Evolutionary conservation across 805 yeast genomes (phyloP).

Genomic region (Metschnikowia cubensis): DNA sequence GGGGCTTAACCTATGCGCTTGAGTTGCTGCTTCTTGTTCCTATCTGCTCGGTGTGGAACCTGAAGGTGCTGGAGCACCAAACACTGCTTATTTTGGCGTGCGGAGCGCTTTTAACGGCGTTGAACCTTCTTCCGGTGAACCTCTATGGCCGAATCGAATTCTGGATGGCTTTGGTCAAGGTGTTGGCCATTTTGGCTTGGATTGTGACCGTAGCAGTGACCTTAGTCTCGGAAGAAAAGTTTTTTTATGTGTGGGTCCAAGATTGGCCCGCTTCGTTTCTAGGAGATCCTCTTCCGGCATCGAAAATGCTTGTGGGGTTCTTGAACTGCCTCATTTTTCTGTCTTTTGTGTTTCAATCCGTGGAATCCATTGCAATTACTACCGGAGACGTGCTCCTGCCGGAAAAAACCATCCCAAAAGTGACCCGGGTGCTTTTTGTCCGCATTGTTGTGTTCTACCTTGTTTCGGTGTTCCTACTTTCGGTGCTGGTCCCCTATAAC

Average conservation of each 20-base stretch:
- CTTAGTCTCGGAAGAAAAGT: slow-evolving; percentile 2
- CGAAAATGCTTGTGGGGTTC: slow-evolving; percentile 5
- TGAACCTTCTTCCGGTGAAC: slow-evolving; percentile 22
- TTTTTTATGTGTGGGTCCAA: slow-evolving; percentile 10
- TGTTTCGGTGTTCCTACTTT: slow-evolving; percentile 15
- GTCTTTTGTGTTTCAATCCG: slow-evolving; percentile 20
- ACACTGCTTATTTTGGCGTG: slow-evolving; percentile 4
- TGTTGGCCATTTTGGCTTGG: slow-evolving; percentile 20
- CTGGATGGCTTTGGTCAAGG: slow-evolving; percentile 19
- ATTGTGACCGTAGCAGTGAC: slow-evolving; percentile 9
- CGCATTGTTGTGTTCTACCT: slow-evolving; percentile 18
- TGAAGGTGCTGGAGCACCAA: slow-evolving; percentile 5
- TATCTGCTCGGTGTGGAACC: slow-evolving; percentile 16
- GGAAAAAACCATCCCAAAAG: slow-evolving; percentile 12
- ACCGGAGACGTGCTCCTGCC: slow-evolving; percentile 16
- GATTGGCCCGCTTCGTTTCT: slow-evolving; percentile 11
- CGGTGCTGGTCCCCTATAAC: slow-evolving; percentile 13
- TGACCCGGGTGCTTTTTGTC: slow-evolving; percentile 12
- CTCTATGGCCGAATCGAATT: slow-evolving; percentile 21
- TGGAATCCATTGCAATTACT: slow-evolving; percentile 18
- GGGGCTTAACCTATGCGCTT: slow-evolving; percentile 24
- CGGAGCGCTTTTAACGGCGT: slow-evolving; percentile 17
- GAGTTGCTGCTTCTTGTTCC: slow-evolving; percentile 19
- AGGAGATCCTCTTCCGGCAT: slow-evolving; percentile 1
- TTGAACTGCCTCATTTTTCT: slow-evolving; percentile 13